phyloP scores from a whole-genome alignment of 495 filamentous ascomycete species.

The Talaromyces liani region DNA sequence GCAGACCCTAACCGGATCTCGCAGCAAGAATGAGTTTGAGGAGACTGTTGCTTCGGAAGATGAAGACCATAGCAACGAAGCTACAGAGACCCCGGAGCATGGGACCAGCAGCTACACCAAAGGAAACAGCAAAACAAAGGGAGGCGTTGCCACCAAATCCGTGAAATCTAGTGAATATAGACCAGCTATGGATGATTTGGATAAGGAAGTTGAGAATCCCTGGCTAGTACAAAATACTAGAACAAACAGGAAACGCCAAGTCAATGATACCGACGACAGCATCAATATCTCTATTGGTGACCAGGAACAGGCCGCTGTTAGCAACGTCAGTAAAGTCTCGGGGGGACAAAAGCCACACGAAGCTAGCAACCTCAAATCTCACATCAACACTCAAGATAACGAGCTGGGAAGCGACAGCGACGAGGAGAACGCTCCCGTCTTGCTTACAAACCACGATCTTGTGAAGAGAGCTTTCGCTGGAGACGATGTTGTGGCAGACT shows the following conservation, averaged over 20 bases:
- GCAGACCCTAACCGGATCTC: constrained; percentile 11
- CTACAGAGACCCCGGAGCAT: background rate
- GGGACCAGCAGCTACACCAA: background rate
- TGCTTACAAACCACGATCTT: constrained; percentile 71
- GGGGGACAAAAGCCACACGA: constrained; percentile 17
- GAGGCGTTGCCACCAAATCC: background rate
- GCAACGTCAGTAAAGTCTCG: constrained; percentile 12
- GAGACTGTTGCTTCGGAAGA: constrained; percentile 49
- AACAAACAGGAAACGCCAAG: constrained; percentile 27
- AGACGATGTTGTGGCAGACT: constrained; percentile 78
- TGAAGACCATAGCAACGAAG: constrained; percentile 28
- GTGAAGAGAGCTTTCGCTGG: constrained; percentile 83
- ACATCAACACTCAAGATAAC: background rate
- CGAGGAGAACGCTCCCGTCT: constrained; percentile 54
- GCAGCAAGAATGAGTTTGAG: constrained; percentile 51
- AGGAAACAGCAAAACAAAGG: background rate
- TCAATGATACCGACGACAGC: constrained; percentile 24
- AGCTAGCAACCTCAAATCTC: constrained; percentile 10
- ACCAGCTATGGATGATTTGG: constrained; percentile 11
- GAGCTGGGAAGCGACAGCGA: constrained; percentile 40
- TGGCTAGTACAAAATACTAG: constrained; percentile 39
- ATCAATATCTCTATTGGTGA: constrained; percentile 32
- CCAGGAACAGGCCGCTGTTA: constrained; percentile 15
- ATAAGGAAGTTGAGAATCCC: constrained; percentile 34
- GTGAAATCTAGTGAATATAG: background rate